Conservation (phyloP, 1,139 yeast species). For the Wickerhamomyces sp. region DNA sequence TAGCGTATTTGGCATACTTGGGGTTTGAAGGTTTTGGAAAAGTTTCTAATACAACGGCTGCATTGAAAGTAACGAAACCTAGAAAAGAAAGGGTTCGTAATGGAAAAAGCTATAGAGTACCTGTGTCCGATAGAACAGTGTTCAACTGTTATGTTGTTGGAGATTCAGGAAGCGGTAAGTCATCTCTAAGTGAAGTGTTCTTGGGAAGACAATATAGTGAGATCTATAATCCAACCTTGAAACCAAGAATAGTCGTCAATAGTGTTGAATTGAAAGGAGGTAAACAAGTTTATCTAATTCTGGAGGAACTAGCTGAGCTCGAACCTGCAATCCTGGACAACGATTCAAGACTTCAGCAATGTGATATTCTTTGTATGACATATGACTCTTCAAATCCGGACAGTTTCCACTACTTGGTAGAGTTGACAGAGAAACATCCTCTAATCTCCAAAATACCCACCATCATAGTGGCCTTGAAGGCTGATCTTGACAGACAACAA, state of each 20-base stretch:
- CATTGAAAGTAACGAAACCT: constrained; percentile 78
- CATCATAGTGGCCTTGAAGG: constrained; percentile 86
- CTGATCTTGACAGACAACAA: constrained; percentile 92
- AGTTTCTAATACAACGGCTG: constrained; percentile 36
- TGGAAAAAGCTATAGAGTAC: constrained; percentile 63
- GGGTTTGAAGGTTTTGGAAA: constrained; percentile 60
- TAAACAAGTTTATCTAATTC: constrained; percentile 84
- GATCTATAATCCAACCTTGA: constrained; percentile 74
- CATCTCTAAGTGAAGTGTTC: constrained; percentile 77
- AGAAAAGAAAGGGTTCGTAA: constrained; percentile 61
- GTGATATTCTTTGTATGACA: constrained; percentile 85
- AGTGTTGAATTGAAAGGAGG: constrained; percentile 96
- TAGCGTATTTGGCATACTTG: constrained; percentile 82
- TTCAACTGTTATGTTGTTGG: constrained; percentile 89
- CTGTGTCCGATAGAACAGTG: constrained; percentile 79
- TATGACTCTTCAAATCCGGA: constrained; percentile 97
- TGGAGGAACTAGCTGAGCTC: constrained; percentile 86
- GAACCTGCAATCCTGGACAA: constrained; percentile 81
- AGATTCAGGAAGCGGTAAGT: constrained; percentile 80
- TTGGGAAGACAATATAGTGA: constrained; percentile 71
- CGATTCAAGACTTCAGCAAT: constrained; percentile 64
- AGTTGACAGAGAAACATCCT: constrained; percentile 55
- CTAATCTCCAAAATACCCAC: constrained; percentile 69
- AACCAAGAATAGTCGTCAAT: constrained; percentile 79
- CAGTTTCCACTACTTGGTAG: constrained; percentile 78